Conservation (phyloP, 2,329 filamentous ascomycete genomes). For the Lachnellula willkommii region DNA sequence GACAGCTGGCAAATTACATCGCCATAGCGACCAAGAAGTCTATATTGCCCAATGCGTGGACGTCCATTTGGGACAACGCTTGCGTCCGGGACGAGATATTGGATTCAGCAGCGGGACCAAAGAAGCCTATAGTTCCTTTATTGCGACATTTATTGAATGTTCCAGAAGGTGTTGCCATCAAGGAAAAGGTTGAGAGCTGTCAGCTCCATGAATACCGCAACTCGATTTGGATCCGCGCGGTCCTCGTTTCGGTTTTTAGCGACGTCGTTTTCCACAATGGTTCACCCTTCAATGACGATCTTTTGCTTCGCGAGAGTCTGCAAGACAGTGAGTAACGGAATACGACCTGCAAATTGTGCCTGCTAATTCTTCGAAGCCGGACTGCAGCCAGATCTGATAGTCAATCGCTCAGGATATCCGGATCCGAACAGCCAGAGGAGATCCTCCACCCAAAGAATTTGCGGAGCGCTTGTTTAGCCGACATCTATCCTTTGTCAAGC, state of each 20-base stretch:
- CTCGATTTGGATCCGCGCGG: not conserved
- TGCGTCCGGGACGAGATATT: not conserved
- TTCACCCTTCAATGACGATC: not conserved
- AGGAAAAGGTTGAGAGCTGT: not conserved
- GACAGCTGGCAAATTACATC: not conserved
- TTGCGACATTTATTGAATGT: not conserved
- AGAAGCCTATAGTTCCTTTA: not conserved
- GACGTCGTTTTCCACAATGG: not conserved
- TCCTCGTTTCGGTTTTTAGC: not conserved
- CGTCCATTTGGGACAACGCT: not conserved
- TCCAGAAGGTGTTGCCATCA: not conserved
- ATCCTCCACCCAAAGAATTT: not conserved
- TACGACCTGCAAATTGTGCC: not conserved
- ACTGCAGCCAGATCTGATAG: not conserved
- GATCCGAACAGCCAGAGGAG: not conserved
- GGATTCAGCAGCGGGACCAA: not conserved
- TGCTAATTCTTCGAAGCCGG: not conserved
- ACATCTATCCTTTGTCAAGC: not conserved
- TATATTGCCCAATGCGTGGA: not conserved
- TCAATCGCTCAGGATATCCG: not conserved
- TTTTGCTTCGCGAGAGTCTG: not conserved
- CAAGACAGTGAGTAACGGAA: not conserved
- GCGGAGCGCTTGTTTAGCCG: not conserved
- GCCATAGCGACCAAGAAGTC: not conserved
- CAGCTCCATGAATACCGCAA: not conserved